Base-by-base conservation (phyloP, 768 basidiomycete species). In the Amanita pallidorosea region DNA sequence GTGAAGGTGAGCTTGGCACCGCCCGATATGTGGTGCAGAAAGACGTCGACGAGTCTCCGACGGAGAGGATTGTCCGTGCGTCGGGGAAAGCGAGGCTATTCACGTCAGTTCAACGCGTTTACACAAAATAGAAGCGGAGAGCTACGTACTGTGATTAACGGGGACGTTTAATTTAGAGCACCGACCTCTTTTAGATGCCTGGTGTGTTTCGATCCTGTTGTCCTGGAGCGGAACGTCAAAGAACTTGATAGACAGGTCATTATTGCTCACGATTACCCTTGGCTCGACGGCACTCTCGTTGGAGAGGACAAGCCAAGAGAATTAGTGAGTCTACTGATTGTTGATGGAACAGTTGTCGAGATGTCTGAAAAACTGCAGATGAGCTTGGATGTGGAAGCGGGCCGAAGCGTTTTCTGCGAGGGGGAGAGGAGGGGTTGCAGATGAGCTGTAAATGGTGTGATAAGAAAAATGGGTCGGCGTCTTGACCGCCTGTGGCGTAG, bases 11-110 rank as follows among this genome's bases (percentile, higher is more conserved):
- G 69, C 23, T 62, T 67, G 12, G 75, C 66, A 25, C 85, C 81
- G 36, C 84, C 84, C 2, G 79, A 75, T 53, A 94, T 74, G 49
- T 81, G 79, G 60, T 92, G 87, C 12, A 97, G 75, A 61, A 82
- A 86, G 9, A 94, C 82, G 52, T 89, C 83, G 40, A 80, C 8
- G 91, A 92, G 62, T 97, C 93, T 20, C 94, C 93, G 0, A 94
- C 93, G 2, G 85, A 90, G 1, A 96, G 77, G 12, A 97, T 74
- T 0, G 85, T 91, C 41, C 80, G 77, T 1, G 91, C 86, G 59
- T 95, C 89, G 90, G 91, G 0, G 91, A 92, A 57, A 97, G 77
- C 7, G 92, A 92, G 4, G 88, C 90, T 94, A 47, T 4, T 27
- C 17, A 18, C 8, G 35, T 45, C 18, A 36, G 34, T 23, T 27